These are phyloP conservation scores for Cicer bijugum DNA, from an alignment of 306 rosid genomes.

Conservation along the genomic window DNA sequence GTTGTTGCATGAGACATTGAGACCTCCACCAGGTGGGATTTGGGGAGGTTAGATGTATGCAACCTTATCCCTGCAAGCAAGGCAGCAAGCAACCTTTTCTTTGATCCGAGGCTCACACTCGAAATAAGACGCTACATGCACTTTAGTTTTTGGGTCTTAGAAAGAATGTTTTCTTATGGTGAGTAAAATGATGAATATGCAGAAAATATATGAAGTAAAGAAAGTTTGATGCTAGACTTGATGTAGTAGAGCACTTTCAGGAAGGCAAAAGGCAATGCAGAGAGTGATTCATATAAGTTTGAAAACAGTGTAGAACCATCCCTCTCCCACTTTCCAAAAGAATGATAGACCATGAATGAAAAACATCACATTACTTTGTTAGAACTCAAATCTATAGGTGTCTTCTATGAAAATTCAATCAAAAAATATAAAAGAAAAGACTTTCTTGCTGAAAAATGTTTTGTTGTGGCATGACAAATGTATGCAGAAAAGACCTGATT, in stretches of 20 bases:
- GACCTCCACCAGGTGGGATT: neutral
- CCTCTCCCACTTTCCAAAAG: neutral
- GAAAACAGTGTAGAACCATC: constrained; percentile 1
- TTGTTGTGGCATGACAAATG: constrained; percentile 4
- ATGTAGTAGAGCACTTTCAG: neutral
- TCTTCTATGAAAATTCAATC: constrained; percentile 8
- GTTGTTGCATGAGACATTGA: neutral
- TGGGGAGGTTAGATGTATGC: neutral
- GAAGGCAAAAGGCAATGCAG: neutral
- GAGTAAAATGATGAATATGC: constrained; percentile 7
- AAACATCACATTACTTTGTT: neutral
- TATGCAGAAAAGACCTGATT: neutral
- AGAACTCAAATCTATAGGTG: constrained; percentile 21
- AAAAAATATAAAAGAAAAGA: constrained; percentile 2
- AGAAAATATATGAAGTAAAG: constrained; percentile 22
- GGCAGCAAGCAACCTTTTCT: neutral
- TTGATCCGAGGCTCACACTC: neutral
- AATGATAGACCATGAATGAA: constrained; percentile 25
- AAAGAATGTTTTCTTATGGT: constrained; percentile 17
- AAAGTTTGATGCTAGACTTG: constrained; percentile 10
- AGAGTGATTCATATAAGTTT: constrained; percentile 1
- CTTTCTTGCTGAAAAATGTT: constrained; percentile 15
- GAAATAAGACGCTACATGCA: neutral
- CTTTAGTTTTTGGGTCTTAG: constrained; percentile 23
- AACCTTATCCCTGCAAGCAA: neutral